Percentiles rank a stretch among this genome's conserved stretches.
Conservation (phyloP, 805 yeast genomes). For the Blastobotrys terrestris region DNA sequence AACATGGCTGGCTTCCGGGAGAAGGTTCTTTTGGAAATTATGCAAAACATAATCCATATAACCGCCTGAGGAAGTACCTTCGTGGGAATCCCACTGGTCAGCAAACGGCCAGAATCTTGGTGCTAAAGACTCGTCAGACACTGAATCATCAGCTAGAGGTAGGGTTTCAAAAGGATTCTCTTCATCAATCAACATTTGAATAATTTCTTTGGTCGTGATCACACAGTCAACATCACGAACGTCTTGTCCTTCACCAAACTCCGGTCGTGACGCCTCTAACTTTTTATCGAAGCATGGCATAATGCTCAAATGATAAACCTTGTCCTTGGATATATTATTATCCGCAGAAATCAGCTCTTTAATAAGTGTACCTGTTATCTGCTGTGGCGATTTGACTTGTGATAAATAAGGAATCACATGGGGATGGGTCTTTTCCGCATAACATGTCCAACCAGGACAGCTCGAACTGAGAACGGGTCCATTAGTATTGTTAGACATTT, state of each 20-base stretch:
- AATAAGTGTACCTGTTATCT: conserved; percentile 75
- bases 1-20: conserved; percentile 34
- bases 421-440: conserved; percentile 94
- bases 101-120: conserved; percentile 61
- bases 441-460: conserved; percentile 96
- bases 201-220: conserved; percentile 80
- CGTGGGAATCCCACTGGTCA: conserved; percentile 56
- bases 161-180: conserved; percentile 25
- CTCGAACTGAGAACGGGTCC: conserved; percentile 61
- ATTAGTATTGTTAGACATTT: conserved; percentile 26
- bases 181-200: conserved; percentile 61
- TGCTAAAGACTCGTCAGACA: conserved; percentile 29
- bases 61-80: conserved; percentile 87
- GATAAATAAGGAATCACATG: conserved; percentile 66
- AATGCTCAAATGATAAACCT: conserved; percentile 72
- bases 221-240: conserved; percentile 83
- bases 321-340: conserved; percentile 22
- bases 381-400: conserved; percentile 84
- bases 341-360: conserved; percentile 45
- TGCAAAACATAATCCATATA: conserved; percentile 66
- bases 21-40: conserved; percentile 24
- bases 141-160: background rate
- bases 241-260: conserved; percentile 36
- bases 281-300: conserved; percentile 99
- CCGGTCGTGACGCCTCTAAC: conserved; percentile 86